Evolutionary conservation across 495 filamentous ascomycete genomes (phyloP).

Genomic region (Xylaria grammica): DNA sequence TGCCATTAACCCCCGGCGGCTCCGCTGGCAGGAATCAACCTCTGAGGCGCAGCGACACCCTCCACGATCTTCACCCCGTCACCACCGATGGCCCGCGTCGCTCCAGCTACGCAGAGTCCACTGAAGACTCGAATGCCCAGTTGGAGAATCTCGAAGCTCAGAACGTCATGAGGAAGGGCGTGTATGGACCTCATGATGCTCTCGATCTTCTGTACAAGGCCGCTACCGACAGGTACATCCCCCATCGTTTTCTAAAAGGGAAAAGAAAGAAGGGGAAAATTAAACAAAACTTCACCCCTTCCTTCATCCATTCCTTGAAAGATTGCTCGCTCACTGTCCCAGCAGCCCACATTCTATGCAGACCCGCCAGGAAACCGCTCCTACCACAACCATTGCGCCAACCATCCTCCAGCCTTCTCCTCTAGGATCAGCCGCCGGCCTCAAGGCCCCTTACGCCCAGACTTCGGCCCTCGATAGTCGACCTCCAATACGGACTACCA

Average conservation of each 20-base stretch:
- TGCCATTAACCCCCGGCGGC: constrained; percentile 67
- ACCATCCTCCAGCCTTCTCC: constrained; percentile 33
- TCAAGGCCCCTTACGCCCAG: constrained; percentile 28
- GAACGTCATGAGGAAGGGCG: constrained; percentile 64
- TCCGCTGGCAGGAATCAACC: constrained; percentile 63
- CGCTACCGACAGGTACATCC: constrained; percentile 60
- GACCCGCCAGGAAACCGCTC: constrained; percentile 31
- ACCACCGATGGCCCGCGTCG: constrained; percentile 21
- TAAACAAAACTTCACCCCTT: constrained; percentile 3
- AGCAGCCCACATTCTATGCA: constrained; percentile 36
- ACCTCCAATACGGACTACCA: constrained; percentile 26
- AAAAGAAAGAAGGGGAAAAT: too few relatives aligned
- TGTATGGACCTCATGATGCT: constrained; percentile 73
- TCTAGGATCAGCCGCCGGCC: constrained; percentile 30
- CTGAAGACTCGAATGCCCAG: constrained; percentile 49
- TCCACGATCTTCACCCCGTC: constrained; percentile 28
- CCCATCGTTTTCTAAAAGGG: constrained; percentile 29
- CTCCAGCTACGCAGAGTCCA: constrained; percentile 33
- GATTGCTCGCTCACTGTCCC: constrained; percentile 27
- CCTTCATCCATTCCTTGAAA: not conserved
- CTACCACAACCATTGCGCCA: constrained; percentile 22
- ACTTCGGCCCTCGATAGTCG: constrained; percentile 25
- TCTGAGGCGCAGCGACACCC: constrained; percentile 53
- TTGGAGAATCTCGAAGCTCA: constrained; percentile 65
- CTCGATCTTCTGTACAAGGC: constrained; percentile 73